A percentile compares a stretch with the other conserved stretches of the same genome.
Conservation (phyloP, 148 eudicot species). For the Simmondsia chinensis region DNA sequence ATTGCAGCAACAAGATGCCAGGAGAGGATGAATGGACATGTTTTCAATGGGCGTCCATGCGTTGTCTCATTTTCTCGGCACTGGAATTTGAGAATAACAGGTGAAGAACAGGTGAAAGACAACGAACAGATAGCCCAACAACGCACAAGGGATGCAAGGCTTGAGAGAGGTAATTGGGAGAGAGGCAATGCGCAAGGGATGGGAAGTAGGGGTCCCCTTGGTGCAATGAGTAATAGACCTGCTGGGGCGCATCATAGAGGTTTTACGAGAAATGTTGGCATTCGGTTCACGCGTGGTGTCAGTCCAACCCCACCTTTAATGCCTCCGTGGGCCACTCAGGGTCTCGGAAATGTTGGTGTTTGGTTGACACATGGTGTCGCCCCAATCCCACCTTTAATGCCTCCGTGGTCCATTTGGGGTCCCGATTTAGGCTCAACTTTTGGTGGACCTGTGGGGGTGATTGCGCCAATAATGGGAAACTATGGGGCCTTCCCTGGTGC, state of each 20-base stretch:
- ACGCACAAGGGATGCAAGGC: conserved; percentile 55
- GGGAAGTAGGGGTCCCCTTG: conserved; percentile 75
- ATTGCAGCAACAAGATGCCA: conserved; percentile 68
- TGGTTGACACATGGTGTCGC: too few species aligned
- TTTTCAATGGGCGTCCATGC: conserved; percentile 86
- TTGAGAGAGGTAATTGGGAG: conserved; percentile 76
- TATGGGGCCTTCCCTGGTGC: conserved; percentile 74
- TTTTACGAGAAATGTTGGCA: conserved; percentile 52
- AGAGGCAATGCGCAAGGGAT: conserved; percentile 59
- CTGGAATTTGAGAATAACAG: conserved; percentile 76
- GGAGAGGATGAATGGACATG: conserved; percentile 78
- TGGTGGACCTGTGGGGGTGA: too few species aligned
- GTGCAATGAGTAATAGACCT: conserved; percentile 39
- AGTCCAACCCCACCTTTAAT: conserved; percentile 62
- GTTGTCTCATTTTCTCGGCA: conserved; percentile 85
- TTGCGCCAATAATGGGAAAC: conserved; percentile 64
- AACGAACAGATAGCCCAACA: conserved; percentile 51
- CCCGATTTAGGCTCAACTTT: conserved; percentile 74
- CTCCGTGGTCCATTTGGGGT: too few species aligned
- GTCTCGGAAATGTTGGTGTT: too few species aligned
- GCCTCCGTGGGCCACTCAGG: conserved; percentile 82
- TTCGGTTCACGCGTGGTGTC: conserved; percentile 60
- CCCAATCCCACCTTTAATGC: too few species aligned
- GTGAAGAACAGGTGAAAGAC: conserved; percentile 51
- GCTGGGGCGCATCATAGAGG: conserved; percentile 38